A percentile compares a stretch with the other conserved stretches of the same genome.
Evolutionary conservation across 1,284 basidiomycete genomes (phyloP).

Genomic region (Spongispora temasekensis): DNA sequence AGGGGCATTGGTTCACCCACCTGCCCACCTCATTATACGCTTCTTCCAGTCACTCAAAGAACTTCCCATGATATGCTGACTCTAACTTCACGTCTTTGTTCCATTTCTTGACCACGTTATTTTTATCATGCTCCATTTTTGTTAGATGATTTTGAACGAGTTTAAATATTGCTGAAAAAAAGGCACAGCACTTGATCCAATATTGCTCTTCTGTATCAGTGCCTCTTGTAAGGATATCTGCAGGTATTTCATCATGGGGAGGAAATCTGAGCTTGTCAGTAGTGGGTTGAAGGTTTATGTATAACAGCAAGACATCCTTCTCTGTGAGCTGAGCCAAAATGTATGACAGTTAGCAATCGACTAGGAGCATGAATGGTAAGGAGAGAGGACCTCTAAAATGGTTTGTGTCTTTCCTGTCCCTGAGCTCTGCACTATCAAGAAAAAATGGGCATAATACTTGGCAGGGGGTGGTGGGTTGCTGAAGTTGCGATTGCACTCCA

Average conservation of each 20-base stretch:
- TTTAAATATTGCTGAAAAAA: neutral
- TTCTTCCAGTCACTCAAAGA: neutral
- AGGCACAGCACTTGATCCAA: neutral
- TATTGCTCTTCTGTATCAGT: neutral
- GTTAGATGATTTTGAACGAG: neutral
- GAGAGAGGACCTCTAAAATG: neutral
- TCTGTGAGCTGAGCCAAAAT: neutral
- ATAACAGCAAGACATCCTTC: neutral
- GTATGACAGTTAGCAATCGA: too few species aligned
- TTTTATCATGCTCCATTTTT: neutral
- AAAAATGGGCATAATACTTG: neutral
- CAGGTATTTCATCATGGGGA: neutral
- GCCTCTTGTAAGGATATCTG: neutral
- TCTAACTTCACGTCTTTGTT: neutral
- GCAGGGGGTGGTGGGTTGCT: neutral
- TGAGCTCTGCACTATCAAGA: neutral
- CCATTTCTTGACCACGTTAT: neutral
- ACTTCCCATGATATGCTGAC: neutral
- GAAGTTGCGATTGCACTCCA: neutral
- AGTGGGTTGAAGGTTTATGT: neutral
- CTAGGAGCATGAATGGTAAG: neutral
- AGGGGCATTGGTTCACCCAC: too few species aligned
- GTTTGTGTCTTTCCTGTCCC: neutral
- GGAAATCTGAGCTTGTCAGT: neutral
- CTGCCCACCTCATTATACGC: neutral